A percentile compares a stretch with the other conserved stretches of the same genome.
Conservation (phyloP, 192 early-diverging fungal species). For the Backusella luteola region DNA sequence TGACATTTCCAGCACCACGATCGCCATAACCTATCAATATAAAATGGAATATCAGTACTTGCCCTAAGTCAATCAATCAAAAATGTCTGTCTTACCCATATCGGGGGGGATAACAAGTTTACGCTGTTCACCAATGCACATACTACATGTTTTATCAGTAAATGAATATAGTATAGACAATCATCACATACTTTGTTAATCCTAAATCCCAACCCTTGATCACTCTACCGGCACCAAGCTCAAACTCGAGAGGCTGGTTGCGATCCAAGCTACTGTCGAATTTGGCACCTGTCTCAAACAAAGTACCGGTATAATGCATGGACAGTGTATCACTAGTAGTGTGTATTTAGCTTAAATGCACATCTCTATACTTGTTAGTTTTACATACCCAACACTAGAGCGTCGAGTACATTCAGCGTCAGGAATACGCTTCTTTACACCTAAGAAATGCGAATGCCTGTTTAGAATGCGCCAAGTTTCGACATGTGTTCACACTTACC, state of each 20-base stretch:
- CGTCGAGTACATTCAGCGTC: conserved; percentile 48
- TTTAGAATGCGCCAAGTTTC: neutral
- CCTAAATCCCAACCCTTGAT: conserved; percentile 87
- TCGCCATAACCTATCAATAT: conserved; percentile 68
- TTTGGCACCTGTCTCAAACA: conserved; percentile 59
- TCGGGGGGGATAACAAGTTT: conserved; percentile 69
- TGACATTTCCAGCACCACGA: conserved; percentile 70
- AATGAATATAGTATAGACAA: neutral
- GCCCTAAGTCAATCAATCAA: neutral
- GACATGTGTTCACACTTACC: conserved; percentile 27
- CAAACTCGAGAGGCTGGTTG: conserved; percentile 67
- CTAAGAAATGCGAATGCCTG: conserved; percentile 7
- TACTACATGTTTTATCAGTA: conserved; percentile 31
- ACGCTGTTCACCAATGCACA: conserved; percentile 83
- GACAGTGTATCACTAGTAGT: conserved; percentile 57
- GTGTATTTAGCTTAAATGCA: neutral
- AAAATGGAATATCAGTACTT: neutral
- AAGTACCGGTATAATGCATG: conserved; percentile 77
- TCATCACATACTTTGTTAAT: conserved; percentile 39
- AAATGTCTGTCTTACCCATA: conserved; percentile 35
- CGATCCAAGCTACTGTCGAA: conserved; percentile 76
- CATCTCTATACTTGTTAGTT: neutral
- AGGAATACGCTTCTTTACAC: conserved; percentile 53
- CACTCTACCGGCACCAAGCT: conserved; percentile 65
- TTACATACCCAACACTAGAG: conserved; percentile 39